Conservation (phyloP, 257 asterid species). For the Salvia splendens region DNA sequence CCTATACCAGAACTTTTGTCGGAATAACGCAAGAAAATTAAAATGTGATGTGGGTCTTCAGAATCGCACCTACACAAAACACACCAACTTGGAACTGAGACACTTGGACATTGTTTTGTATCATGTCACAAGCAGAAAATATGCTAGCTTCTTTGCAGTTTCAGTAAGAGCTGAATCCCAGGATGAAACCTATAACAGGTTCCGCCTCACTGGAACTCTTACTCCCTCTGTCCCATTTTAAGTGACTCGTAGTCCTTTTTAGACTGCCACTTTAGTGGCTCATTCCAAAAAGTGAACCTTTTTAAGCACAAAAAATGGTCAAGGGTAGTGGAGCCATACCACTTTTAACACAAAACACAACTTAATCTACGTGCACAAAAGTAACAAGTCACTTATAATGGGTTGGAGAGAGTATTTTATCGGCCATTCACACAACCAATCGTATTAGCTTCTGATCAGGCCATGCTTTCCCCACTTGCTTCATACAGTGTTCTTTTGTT, state of each 20-base stretch:
- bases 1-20: background rate
- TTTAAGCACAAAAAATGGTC: too few relatives aligned
- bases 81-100: background rate
- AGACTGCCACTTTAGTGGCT: too few relatives aligned
- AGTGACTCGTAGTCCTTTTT: too few relatives aligned
- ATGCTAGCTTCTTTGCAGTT: background rate
- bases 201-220: background rate
- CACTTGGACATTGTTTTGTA: background rate
- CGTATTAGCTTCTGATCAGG: background rate
- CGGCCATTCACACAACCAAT: background rate
- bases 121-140: background rate
- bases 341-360: too few relatives aligned
- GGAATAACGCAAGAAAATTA: background rate
- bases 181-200: background rate
- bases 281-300: too few relatives aligned
- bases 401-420: background rate
- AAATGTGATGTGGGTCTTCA: background rate
- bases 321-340: too few relatives aligned
- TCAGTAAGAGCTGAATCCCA: too few relatives aligned
- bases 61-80: background rate
- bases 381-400: too few relatives aligned
- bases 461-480: background rate
- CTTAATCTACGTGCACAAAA: too few relatives aligned
- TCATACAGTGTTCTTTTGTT: background rate
- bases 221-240: too few relatives aligned